Percentiles rank a stretch among this genome's conserved stretches.
phyloP scores from a whole-genome alignment of 2,329 filamentous ascomycete species.

The Parascedosporium putredinis region DNA sequence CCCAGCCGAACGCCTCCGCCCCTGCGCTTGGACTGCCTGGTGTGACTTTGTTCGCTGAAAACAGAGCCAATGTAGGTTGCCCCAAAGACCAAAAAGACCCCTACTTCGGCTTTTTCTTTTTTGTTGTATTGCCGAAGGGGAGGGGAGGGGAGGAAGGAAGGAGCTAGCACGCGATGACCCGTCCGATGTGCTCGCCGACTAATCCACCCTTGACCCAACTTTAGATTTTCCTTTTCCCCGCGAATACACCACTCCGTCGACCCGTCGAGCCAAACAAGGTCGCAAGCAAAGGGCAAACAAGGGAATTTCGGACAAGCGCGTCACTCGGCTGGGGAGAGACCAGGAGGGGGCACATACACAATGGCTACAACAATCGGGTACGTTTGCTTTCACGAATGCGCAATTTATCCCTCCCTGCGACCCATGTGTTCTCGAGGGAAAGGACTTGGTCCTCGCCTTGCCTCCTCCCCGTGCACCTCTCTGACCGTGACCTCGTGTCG shows the following conservation, averaged over 20 bases:
- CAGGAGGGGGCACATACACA: slow-evolving; percentile 10
- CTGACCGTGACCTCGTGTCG: no score
- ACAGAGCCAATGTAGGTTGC: slow-evolving; percentile 1
- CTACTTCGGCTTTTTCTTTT: background rate
- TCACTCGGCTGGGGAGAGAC: slow-evolving; percentile 7
- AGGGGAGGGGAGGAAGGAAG: no score
- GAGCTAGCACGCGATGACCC: slow-evolving; percentile 1
- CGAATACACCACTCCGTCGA: background rate
- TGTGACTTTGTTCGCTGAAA: no score
- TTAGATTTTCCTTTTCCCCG: background rate
- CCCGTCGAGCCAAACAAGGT: background rate
- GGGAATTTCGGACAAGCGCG: slow-evolving; percentile 5
- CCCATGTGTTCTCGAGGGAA: background rate
- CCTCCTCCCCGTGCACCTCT: no score
- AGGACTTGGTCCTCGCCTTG: no score
- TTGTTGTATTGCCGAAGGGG: background rate
- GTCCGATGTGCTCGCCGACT: background rate
- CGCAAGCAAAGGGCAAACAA: background rate
- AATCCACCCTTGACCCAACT: background rate
- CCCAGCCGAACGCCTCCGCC: slow-evolving; percentile 1
- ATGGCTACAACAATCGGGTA: slow-evolving; percentile 45
- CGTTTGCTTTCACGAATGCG: slow-evolving; percentile 10
- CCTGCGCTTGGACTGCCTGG: background rate
- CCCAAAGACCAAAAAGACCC: no score
- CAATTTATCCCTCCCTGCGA: background rate